These are phyloP conservation scores for Diutina sp. DNA, from an alignment of 1,139 yeast species.

Conservation along the genomic window DNA sequence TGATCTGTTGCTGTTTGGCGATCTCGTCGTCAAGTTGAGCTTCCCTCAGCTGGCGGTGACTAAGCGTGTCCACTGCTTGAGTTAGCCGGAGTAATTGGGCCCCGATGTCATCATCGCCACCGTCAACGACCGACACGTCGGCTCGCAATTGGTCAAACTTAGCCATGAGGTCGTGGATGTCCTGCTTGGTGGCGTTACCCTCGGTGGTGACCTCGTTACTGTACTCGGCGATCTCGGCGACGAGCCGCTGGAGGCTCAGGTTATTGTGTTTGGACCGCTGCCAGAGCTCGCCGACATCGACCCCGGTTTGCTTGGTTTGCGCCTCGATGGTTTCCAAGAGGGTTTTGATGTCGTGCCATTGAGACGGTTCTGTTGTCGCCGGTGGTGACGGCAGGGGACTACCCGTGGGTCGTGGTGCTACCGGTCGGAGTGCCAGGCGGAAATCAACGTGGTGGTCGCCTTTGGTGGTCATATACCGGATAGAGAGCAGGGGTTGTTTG, in stretches of 20 bases:
- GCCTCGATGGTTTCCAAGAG: background rate
- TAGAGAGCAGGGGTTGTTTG: background rate
- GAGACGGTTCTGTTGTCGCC: background rate
- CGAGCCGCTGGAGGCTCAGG: constrained; percentile 21
- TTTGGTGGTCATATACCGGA: background rate
- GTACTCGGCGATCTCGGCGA: constrained; percentile 20
- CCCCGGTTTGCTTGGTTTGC: constrained; percentile 1
- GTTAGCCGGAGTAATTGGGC: background rate
- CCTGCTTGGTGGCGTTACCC: constrained; percentile 25
- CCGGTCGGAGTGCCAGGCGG: background rate
- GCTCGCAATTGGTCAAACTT: background rate
- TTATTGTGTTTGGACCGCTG: constrained; percentile 32
- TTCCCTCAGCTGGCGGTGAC: background rate
- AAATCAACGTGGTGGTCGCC: background rate
- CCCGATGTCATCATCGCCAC: background rate
- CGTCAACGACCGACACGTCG: background rate
- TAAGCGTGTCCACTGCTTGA: background rate
- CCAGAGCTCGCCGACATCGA: constrained; percentile 24
- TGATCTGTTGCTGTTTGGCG: background rate
- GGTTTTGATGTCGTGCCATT: background rate
- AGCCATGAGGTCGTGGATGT: constrained; percentile 7
- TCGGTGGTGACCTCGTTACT: constrained; percentile 24
- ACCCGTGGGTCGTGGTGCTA: background rate
- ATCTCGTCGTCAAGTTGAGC: background rate
- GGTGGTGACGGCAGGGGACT: background rate